These are phyloP conservation scores for Beauveria rudraprayagi DNA, from an alignment of 2,329 filamentous ascomycete species.

Conservation along the genomic window DNA sequence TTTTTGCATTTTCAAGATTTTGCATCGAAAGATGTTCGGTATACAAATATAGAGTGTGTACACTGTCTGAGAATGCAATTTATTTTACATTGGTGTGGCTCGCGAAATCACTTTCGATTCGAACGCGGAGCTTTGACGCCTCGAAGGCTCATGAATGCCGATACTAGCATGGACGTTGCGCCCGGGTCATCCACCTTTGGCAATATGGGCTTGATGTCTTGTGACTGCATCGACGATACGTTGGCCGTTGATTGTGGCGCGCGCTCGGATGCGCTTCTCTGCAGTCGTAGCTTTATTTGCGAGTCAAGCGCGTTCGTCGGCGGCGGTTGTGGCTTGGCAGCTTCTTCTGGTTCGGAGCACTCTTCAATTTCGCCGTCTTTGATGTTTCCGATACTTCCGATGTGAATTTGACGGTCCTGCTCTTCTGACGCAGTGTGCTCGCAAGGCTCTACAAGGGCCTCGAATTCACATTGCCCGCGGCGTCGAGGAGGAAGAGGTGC, in stretches of 20 bases:
- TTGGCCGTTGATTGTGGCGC: neutral
- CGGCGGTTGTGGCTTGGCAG: neutral
- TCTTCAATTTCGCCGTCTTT: neutral
- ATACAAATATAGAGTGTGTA: neutral
- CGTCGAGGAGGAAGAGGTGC: neutral
- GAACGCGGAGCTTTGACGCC: conserved; percentile 19
- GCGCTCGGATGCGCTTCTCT: neutral
- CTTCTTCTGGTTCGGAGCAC: neutral
- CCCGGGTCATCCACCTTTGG: conserved; percentile 14
- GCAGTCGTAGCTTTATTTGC: neutral
- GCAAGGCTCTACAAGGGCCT: neutral
- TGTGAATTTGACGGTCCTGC: neutral
- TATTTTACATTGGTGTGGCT: neutral
- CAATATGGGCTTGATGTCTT: conserved; percentile 1
- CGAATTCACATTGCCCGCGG: neutral
- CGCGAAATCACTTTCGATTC: neutral
- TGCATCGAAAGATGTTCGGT: neutral
- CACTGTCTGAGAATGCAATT: neutral
- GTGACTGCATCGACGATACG: neutral
- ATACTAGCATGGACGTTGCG: conserved; percentile 22
- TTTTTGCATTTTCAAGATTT: neutral
- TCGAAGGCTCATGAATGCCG: conserved; percentile 25
- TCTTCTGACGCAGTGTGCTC: no score
- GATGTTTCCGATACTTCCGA: neutral
- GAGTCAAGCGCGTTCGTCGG: neutral